phyloP scores from a whole-genome alignment of 2,329 filamentous ascomycete species.

The Tolypocladium cylindrosporum region DNA sequence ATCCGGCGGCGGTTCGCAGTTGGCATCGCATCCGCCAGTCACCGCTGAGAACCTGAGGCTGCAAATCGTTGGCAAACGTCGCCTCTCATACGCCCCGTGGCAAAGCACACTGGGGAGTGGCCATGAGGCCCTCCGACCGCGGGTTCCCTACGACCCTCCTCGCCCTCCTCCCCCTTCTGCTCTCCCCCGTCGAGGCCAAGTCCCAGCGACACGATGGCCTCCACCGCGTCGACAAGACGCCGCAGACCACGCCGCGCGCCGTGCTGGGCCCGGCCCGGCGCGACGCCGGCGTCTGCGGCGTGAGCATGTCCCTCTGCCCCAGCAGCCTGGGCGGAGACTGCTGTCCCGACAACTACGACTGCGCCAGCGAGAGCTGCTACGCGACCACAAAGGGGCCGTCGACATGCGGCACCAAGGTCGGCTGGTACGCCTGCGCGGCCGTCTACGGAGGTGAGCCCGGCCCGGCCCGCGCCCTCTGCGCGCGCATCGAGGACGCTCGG shows the following conservation, averaged over 20 bases:
- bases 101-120: background rate
- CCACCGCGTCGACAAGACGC: slow-evolving; percentile 19
- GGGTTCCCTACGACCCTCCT: background rate
- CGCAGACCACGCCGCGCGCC: slow-evolving; percentile 2
- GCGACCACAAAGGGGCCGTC: slow-evolving; percentile 33
- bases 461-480: too few species aligned
- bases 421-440: slow-evolving; percentile 30
- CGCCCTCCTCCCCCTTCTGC: background rate
- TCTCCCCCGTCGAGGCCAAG: slow-evolving; percentile 6
- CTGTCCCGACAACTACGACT: slow-evolving; percentile 37
- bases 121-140: background rate
- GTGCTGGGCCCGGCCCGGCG: slow-evolving; percentile 3
- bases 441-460: slow-evolving; percentile 22
- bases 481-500: too few species aligned
- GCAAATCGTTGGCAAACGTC: background rate
- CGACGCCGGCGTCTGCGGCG: slow-evolving; percentile 12
- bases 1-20: background rate
- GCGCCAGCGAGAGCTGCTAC: slow-evolving; percentile 35
- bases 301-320: slow-evolving; percentile 23
- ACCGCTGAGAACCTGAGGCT: background rate
- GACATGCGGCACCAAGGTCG: slow-evolving; percentile 23
- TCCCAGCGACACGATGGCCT: slow-evolving; percentile 18
- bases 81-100: background rate
- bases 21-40: background rate
- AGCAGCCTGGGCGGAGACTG: slow-evolving; percentile 33